A percentile compares a stretch with the other conserved stretches of the same genome.
phyloP scores from a whole-genome alignment of 2,329 filamentous ascomycete genomes.

The Chaetomium strumarium region DNA sequence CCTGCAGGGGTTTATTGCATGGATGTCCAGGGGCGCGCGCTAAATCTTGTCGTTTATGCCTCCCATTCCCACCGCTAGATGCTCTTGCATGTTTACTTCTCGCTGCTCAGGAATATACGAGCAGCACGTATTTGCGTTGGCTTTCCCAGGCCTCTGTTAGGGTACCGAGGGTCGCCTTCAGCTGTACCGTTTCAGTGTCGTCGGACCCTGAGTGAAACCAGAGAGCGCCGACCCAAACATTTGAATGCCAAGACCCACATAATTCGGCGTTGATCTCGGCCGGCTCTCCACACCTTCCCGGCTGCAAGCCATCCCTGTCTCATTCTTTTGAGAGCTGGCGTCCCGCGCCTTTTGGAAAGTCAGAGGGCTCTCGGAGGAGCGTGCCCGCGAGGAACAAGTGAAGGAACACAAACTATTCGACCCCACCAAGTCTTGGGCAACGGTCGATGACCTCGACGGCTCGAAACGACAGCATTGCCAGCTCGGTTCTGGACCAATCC shows the following conservation, averaged over 20 bases:
- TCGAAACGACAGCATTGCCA: constrained; percentile 4
- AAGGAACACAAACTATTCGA: background rate
- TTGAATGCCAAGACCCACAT: constrained; percentile 20
- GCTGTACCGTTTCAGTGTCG: constrained; percentile 20
- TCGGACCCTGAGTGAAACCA: constrained; percentile 19
- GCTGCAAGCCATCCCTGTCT: constrained; percentile 13
- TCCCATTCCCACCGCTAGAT: background rate
- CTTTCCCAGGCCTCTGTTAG: background rate
- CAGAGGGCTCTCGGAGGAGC: constrained; percentile 10
- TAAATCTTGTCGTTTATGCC: background rate
- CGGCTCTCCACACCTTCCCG: constrained; percentile 9
- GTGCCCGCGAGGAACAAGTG: background rate
- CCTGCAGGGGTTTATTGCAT: constrained; percentile 7
- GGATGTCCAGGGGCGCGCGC: constrained; percentile 14
- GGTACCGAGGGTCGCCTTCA: constrained; percentile 12
- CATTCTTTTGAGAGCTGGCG: constrained; percentile 13
- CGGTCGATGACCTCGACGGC: background rate
- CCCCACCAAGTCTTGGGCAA: background rate
- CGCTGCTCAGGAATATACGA: background rate
- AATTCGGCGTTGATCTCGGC: constrained; percentile 19
- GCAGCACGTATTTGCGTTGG: background rate
- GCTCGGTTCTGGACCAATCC: constrained; percentile 1
- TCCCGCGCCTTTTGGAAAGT: constrained; percentile 13
- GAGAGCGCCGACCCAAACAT: constrained; percentile 13
- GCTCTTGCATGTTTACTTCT: background rate